phyloP scores from a whole-genome alignment of 495 filamentous ascomycete genomes.

The Lindgomyces ingoldianus region DNA sequence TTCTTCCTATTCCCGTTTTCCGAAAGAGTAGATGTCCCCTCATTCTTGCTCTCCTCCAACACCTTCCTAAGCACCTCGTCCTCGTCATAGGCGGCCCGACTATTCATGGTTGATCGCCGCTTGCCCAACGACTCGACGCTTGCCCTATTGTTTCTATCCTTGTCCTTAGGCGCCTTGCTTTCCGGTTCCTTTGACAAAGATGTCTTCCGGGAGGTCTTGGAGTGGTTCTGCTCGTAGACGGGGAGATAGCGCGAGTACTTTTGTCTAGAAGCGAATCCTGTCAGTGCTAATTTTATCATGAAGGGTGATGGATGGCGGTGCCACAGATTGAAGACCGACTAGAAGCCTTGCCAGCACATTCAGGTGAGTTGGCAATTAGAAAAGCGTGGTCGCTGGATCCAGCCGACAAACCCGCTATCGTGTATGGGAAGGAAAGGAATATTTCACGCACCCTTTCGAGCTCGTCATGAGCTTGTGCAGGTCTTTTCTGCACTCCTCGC shows the following conservation, averaged over 20 bases:
- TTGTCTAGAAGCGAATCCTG: slow-evolving; percentile 50
- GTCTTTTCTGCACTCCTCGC: slow-evolving; percentile 89
- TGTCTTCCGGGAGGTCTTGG: slow-evolving; percentile 54
- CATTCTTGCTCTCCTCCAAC: slow-evolving; percentile 91
- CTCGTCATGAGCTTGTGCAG: slow-evolving; percentile 79
- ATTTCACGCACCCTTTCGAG: slow-evolving; percentile 76
- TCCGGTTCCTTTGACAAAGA: slow-evolving; percentile 60
- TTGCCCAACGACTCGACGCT: slow-evolving; percentile 56
- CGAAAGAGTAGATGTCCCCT: slow-evolving; percentile 52
- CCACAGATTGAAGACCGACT: not conserved
- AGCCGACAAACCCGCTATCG: not conserved
- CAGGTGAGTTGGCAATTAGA: slow-evolving; percentile 10
- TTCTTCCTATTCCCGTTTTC: slow-evolving; percentile 67
- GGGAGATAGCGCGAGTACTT: slow-evolving; percentile 71
- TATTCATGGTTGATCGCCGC: slow-evolving; percentile 96
- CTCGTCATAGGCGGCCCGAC: slow-evolving; percentile 92
- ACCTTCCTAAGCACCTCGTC: slow-evolving; percentile 85
- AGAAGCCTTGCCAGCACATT: not conserved
- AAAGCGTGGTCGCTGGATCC: not conserved
- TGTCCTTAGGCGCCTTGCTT: slow-evolving; percentile 52
- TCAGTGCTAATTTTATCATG: not conserved
- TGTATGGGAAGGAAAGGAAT: not conserved
- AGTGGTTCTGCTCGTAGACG: slow-evolving; percentile 53
- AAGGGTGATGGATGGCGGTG: not conserved
- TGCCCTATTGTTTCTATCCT: slow-evolving; percentile 47